Evolutionary conservation across 768 basidiomycete genomes (phyloP).

Genomic region (Russula ochroleuca): DNA sequence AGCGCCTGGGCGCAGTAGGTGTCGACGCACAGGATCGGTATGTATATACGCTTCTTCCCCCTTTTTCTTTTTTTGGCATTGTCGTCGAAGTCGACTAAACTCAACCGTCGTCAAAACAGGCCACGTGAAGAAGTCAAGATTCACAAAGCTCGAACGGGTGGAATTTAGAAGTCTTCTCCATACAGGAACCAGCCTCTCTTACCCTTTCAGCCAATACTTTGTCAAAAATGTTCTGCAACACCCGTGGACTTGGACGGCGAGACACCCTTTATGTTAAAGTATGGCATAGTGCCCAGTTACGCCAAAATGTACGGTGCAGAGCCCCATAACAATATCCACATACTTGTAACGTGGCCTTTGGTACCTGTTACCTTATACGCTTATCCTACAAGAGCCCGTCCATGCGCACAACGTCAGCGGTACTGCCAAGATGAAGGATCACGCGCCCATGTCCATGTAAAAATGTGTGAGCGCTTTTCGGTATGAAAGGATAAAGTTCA

Average conservation of each 20-base stretch:
- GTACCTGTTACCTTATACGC: background rate
- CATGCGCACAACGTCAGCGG: background rate
- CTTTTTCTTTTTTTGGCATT: background rate
- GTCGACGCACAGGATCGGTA: constrained; percentile 86
- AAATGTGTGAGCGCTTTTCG: background rate
- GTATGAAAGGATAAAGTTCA: background rate
- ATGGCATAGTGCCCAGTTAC: background rate
- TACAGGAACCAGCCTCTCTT: background rate
- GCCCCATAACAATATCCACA: background rate
- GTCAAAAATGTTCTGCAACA: background rate
- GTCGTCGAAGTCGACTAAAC: background rate
- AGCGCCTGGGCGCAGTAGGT: constrained; percentile 85
- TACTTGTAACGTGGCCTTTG: background rate
- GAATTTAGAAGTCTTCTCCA: background rate
- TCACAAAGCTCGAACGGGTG: constrained; percentile 53
- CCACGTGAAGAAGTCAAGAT: constrained; percentile 86
- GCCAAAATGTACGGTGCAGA: background rate
- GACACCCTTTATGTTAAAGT: background rate
- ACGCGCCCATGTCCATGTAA: background rate
- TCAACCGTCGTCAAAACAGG: constrained; percentile 30
- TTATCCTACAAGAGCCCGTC: background rate
- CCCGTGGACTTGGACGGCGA: background rate
- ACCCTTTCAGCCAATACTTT: background rate
- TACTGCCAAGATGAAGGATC: background rate
- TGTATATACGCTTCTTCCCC: constrained; percentile 30